Percentiles rank a stretch among this genome's conserved stretches.
Conservation (phyloP, 2,329 filamentous ascomycete genomes). For the Colletotrichum viniferum region DNA sequence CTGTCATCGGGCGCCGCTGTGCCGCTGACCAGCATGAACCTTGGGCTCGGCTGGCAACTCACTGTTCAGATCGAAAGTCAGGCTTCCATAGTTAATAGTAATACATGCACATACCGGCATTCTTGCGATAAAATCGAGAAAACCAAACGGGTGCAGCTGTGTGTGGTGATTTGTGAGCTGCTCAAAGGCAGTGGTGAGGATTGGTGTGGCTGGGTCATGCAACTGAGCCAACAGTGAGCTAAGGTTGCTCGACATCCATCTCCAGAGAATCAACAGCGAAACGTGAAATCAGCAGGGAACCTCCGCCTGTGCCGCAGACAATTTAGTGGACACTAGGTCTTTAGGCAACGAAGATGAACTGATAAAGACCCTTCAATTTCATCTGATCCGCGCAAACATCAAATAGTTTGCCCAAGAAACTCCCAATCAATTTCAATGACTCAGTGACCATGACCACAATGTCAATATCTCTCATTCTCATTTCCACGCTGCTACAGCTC, state of each 20-base stretch:
- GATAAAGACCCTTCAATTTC: background rate
- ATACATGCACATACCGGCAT: background rate
- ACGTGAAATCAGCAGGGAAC: background rate
- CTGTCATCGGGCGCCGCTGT: background rate
- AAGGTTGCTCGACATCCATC: background rate
- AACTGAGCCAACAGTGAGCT: background rate
- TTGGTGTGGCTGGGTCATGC: background rate
- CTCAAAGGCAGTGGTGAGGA: background rate
- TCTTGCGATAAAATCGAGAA: rapidly evolving
- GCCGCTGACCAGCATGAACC: no score
- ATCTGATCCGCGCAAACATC: background rate
- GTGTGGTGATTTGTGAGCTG: background rate
- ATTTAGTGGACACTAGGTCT: background rate
- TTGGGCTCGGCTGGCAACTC: no score
- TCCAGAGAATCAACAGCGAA: background rate
- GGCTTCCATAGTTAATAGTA: rapidly evolving
- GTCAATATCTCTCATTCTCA: background rate
- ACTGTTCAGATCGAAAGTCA: background rate
- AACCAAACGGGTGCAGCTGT: rapidly evolving
- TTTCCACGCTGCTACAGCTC: background rate
- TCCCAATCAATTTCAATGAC: background rate
- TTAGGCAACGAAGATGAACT: background rate
- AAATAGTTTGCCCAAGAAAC: background rate
- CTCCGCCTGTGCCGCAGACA: background rate
- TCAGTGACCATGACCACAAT: background rate